phyloP scores from a whole-genome alignment of 108 stramenopile genomes.

The Conticribra weissflogii region DNA sequence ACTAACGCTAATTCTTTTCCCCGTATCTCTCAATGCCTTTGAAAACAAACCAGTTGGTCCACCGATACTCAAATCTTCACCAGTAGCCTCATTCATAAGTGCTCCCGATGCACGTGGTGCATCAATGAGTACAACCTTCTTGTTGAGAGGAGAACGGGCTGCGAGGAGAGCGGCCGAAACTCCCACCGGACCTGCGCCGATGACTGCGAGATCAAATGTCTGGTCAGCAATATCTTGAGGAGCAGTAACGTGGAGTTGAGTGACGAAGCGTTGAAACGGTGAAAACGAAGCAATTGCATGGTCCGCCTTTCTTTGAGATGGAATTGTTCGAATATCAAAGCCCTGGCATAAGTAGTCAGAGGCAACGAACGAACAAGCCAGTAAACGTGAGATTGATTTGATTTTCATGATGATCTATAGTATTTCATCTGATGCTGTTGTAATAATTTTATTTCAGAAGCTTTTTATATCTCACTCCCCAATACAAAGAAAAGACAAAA shows the following conservation, averaged over 20 bases:
- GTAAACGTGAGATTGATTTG: no score
- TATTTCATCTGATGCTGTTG: no score
- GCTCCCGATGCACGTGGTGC: conserved; percentile 68
- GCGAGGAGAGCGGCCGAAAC: conserved; percentile 70
- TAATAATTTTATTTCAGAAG: no score
- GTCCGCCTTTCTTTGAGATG: no score
- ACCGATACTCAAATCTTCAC: conserved; percentile 76
- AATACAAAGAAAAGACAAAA: no score
- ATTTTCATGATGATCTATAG: no score
- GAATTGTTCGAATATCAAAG: no score
- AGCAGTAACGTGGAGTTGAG: conserved; percentile 5
- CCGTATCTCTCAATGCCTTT: conserved; percentile 79
- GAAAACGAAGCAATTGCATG: no score
- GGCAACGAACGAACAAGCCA: no score
- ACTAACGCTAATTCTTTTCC: conserved; percentile 72
- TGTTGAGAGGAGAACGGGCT: conserved; percentile 41
- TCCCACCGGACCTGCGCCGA: conserved; percentile 80
- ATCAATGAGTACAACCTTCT: conserved; percentile 73
- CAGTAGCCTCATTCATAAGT: conserved; percentile 62
- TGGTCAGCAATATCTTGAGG: conserved; percentile 24
- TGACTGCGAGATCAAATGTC: conserved; percentile 70
- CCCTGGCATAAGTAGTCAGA: no score
- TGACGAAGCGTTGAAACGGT: neutral
- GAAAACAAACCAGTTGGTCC: conserved; percentile 77
- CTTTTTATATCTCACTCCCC: no score